Percentiles rank a stretch among this genome's conserved stretches.
These are phyloP conservation scores for Camptophora hylomeconis DNA, from an alignment of 2,329 filamentous ascomycete genomes.

Conservation along the genomic window DNA sequence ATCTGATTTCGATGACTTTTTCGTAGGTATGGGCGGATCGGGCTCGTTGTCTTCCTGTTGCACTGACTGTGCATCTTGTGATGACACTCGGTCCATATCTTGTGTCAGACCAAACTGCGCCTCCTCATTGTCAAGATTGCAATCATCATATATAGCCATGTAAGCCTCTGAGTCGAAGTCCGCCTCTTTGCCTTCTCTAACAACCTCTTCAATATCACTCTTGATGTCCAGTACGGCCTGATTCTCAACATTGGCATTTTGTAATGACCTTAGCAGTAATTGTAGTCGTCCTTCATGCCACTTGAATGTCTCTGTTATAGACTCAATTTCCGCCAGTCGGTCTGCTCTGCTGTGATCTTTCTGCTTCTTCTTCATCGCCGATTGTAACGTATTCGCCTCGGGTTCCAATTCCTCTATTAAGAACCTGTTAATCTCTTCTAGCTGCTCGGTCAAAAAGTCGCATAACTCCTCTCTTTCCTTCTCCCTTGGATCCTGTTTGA, in stretches of 20 bases:
- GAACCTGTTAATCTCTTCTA: constrained; percentile 87
- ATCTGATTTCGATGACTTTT: constrained; percentile 47
- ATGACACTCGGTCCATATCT: constrained; percentile 81
- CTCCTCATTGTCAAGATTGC: constrained; percentile 86
- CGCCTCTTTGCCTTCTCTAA: constrained; percentile 73
- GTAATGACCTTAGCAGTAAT: constrained; percentile 73
- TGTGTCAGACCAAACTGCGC: constrained; percentile 67
- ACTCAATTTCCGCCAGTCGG: constrained; percentile 74
- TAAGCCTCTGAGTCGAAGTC: constrained; percentile 74
- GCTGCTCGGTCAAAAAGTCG: constrained; percentile 74
- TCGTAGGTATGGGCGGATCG: constrained; percentile 43
- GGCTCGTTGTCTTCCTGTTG: constrained; percentile 56
- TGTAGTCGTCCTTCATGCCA: constrained; percentile 93
- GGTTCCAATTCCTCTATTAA: constrained; percentile 65
- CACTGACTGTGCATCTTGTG: constrained; percentile 85
- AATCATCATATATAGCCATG: constrained; percentile 86
- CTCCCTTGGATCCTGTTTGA: constrained; percentile 93
- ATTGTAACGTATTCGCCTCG: constrained; percentile 74
- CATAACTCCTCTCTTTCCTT: constrained; percentile 81
- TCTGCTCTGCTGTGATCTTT: constrained; percentile 72
- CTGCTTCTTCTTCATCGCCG: constrained; percentile 90
- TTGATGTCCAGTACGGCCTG: constrained; percentile 80
- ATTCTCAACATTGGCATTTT: constrained; percentile 82
- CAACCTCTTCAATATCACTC: constrained; percentile 89
- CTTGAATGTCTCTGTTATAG: constrained; percentile 79